Evolutionary conservation across 805 yeast genomes (phyloP).

Genomic region (Zygotorulaspora danielsina): DNA sequence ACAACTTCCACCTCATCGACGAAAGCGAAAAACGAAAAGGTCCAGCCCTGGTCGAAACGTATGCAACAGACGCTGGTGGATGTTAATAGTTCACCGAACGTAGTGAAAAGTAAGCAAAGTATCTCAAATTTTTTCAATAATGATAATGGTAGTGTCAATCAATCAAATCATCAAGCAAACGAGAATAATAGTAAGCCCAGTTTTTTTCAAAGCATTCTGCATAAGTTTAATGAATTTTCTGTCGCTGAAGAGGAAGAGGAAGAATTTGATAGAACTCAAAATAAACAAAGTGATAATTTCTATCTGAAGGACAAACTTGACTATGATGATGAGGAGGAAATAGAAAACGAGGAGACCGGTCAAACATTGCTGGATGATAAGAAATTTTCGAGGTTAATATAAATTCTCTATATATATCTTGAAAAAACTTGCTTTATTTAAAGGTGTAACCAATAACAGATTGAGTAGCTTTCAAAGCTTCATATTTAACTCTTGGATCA

Average conservation of each 20-base stretch:
- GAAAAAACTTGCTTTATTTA: constrained; percentile 27
- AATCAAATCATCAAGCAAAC: neutral
- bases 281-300: constrained; percentile 18
- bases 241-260: constrained; percentile 31
- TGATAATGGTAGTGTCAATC: neutral
- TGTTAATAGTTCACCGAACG: constrained; percentile 23
- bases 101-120: constrained; percentile 22
- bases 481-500: constrained; percentile 86
- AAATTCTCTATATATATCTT: constrained; percentile 1
- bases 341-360: constrained; percentile 12
- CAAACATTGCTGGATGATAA: constrained; percentile 10
- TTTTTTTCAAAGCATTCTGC: constrained; percentile 20
- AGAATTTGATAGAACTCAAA: constrained; percentile 26
- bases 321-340: constrained; percentile 25
- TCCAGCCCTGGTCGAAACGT: constrained; percentile 14
- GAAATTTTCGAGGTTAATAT: constrained; percentile 1
- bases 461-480: constrained; percentile 95
- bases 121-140: constrained; percentile 23
- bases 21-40: constrained; percentile 4
- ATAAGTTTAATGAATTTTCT: constrained; percentile 34
- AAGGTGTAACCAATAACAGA: constrained; percentile 81
- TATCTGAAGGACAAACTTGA: constrained; percentile 28
- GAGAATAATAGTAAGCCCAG: neutral
- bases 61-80: constrained; percentile 20
- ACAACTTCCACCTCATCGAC: neutral